Percentiles rank a stretch among this genome's conserved stretches.
Evolutionary conservation across 352 stramenopile species (phyloP).

Genomic region (Globisporangium nagaii): DNA sequence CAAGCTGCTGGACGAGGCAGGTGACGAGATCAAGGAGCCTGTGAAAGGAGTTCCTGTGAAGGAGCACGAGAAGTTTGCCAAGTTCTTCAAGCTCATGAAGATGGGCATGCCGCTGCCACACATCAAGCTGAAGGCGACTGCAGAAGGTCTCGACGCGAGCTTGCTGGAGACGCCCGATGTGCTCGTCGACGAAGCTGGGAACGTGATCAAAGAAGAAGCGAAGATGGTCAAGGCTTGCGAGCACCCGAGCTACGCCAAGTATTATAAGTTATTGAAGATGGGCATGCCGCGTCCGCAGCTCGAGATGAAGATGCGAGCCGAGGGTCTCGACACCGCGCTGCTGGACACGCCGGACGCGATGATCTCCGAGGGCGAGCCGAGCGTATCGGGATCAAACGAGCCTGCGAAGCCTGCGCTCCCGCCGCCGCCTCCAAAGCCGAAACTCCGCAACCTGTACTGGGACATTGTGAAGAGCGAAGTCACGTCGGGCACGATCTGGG

Average conservation of each 20-base stretch:
- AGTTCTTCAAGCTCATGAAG: conserved; percentile 94
- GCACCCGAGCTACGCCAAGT: conserved; percentile 90
- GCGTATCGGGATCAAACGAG: conserved; percentile 11
- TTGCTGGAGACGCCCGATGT: conserved; percentile 64
- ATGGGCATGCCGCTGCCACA: conserved; percentile 86
- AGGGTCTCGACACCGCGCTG: conserved; percentile 86
- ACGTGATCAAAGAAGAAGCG: conserved; percentile 16
- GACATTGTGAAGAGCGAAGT: conserved; percentile 61
- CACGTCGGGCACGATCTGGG: conserved; percentile 69
- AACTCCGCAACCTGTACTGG: conserved; percentile 83
- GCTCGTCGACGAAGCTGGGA: conserved; percentile 46
- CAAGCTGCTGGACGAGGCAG: conserved; percentile 52
- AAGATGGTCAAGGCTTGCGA: conserved; percentile 55
- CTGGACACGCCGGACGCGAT: conserved; percentile 83
- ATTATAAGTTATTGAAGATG: conserved; percentile 96
- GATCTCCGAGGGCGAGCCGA: conserved; percentile 40
- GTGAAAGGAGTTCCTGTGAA: conserved; percentile 46
- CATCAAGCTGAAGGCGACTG: conserved; percentile 83
- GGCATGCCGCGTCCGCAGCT: conserved; percentile 90
- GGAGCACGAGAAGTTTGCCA: conserved; percentile 88
- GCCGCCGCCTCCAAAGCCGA: conserved; percentile 56
- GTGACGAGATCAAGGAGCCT: conserved; percentile 28
- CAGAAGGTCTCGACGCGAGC: conserved; percentile 46
- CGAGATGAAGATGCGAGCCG: conserved; percentile 89
- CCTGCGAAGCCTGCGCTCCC: conserved; percentile 26